Conservation (phyloP, 1,284 basidiomycete genomes). For the Apiotrichum brassicae region DNA sequence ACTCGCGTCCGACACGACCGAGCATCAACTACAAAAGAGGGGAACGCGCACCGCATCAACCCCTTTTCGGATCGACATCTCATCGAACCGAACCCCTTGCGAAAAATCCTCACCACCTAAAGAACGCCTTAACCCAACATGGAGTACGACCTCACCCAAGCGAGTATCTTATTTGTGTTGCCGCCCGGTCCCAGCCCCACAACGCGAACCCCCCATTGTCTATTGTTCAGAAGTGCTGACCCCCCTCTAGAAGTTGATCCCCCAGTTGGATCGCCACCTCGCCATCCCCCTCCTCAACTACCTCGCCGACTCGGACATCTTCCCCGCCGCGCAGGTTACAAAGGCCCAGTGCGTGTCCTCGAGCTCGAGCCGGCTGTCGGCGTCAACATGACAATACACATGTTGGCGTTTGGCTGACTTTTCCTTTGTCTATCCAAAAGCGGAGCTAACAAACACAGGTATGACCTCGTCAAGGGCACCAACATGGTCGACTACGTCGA, state of each 20-base stretch:
- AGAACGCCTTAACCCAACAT: constrained; percentile 46
- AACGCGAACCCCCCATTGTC: too few species aligned
- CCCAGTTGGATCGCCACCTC: constrained; percentile 89
- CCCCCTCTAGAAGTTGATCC: constrained; percentile 68
- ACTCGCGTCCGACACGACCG: constrained; percentile 15
- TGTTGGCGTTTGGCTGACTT: too few species aligned
- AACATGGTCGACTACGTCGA: constrained; percentile 93
- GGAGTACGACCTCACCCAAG: constrained; percentile 76
- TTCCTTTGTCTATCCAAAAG: too few species aligned
- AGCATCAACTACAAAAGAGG: constrained; percentile 4
- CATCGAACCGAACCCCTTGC: neutral
- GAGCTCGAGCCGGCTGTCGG: neutral
- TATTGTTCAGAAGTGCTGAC: constrained; percentile 6
- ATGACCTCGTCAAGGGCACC: constrained; percentile 93
- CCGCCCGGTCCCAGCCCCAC: neutral
- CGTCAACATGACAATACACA: too few species aligned
- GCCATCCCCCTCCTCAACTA: constrained; percentile 86
- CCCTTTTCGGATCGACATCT: neutral
- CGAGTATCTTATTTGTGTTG: constrained; percentile 19
- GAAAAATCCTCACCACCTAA: neutral
- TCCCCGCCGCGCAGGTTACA: constrained; percentile 39
- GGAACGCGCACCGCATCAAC: constrained; percentile 3
- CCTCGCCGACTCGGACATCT: constrained; percentile 54
- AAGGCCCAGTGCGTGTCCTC: constrained; percentile 41
- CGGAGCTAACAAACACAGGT: too few species aligned